phyloP scores from a whole-genome alignment of 306 rosid genomes.

The Hylodesmum podocarpum region DNA sequence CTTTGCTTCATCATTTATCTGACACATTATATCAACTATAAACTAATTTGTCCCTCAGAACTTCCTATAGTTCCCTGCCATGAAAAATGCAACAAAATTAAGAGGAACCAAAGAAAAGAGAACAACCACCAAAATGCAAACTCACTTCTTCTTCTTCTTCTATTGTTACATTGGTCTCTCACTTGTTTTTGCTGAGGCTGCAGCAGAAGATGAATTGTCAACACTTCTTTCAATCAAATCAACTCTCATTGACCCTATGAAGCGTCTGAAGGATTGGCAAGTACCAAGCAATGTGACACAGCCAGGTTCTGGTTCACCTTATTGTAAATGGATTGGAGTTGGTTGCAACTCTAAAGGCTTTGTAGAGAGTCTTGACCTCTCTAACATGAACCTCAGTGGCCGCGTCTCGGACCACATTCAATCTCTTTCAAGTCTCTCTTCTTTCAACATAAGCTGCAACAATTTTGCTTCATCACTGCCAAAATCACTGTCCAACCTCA shows the following conservation, averaged over 20 bases:
- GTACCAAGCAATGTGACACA: conserved; percentile 34
- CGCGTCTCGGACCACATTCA: conserved; percentile 54
- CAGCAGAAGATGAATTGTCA: conserved; percentile 48
- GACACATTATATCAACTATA: conserved; percentile 29
- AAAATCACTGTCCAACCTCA: conserved; percentile 51
- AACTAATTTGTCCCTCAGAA: conserved; percentile 27
- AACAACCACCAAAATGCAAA: conserved; percentile 47
- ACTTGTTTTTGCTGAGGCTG: conserved; percentile 41
- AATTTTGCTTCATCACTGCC: conserved; percentile 61
- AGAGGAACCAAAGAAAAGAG: conserved; percentile 34
- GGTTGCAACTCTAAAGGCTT: conserved; percentile 63
- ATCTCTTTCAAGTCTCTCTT: conserved; percentile 51
- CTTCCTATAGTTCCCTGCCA: conserved; percentile 40
- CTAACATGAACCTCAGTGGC: conserved; percentile 82
- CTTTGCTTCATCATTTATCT: conserved; percentile 11
- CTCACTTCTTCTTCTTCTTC: conserved; percentile 48
- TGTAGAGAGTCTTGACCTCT: conserved; percentile 69
- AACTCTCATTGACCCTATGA: conserved; percentile 55
- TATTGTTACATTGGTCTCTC: conserved; percentile 54
- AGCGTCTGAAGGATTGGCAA: conserved; percentile 60
- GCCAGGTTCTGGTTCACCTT: conserved; percentile 28
- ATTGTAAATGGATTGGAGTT: conserved; percentile 82
- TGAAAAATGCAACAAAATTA: conserved; percentile 42
- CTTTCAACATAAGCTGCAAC: conserved; percentile 62
- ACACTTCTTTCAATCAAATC: conserved; percentile 60